A percentile compares a stretch with the other conserved stretches of the same genome.
Evolutionary conservation across 108 stramenopile genomes (phyloP).

Genomic region (Nitzschia sp.): DNA sequence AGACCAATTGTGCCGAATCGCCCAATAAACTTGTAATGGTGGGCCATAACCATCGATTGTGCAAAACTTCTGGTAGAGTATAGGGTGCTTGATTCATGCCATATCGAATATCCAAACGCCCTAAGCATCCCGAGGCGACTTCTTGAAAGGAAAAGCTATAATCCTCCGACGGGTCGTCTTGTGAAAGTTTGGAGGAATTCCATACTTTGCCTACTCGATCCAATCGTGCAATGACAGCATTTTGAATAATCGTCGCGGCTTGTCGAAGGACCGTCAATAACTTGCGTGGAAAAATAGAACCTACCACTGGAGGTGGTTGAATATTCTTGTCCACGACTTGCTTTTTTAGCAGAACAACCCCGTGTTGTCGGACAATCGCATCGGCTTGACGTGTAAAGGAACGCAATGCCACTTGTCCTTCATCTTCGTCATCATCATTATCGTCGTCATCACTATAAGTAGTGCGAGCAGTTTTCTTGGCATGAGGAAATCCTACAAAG

Average conservation of each 20-base stretch:
- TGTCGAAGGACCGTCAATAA: conserved; percentile 11
- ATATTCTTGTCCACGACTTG: too few species aligned
- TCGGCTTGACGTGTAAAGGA: background rate
- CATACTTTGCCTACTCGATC: background rate
- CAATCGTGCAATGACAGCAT: background rate
- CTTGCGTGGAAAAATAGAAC: conserved; percentile 8
- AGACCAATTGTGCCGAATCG: conserved; percentile 43
- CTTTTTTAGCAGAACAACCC: conserved; percentile 4
- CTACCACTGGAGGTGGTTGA: too few species aligned
- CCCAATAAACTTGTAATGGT: conserved; percentile 38
- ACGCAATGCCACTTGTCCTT: background rate
- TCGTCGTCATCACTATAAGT: background rate
- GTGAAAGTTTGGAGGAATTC: background rate
- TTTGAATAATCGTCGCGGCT: conserved; percentile 5
- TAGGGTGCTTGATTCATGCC: conserved; percentile 28
- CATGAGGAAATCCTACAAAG: background rate
- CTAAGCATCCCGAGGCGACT: conserved; percentile 51
- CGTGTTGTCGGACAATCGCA: background rate
- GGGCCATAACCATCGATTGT: conserved; percentile 32
- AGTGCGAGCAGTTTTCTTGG: background rate
- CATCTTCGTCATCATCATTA: background rate
- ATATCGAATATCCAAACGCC: conserved; percentile 53
- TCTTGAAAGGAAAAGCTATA: conserved; percentile 45
- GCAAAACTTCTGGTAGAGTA: conserved; percentile 9
- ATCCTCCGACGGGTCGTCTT: background rate